Percentiles rank a stretch among this genome's conserved stretches.
phyloP scores from a whole-genome alignment of 345 rosid species.

The Camelina neglecta region DNA sequence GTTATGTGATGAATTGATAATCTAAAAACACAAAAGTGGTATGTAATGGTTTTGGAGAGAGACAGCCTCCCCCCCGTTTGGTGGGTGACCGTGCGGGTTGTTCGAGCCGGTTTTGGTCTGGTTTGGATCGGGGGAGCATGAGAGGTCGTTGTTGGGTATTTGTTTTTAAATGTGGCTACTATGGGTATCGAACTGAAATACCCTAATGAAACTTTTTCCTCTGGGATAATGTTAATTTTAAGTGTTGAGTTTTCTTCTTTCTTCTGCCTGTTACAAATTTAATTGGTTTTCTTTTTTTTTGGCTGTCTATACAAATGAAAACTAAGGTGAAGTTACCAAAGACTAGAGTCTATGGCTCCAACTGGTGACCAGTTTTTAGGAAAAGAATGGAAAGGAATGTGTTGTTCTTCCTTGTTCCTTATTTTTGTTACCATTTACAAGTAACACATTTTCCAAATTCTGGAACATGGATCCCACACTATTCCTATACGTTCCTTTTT shows the following conservation, averaged over 20 bases:
- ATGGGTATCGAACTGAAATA: slow-evolving; percentile 32
- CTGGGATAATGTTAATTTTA: neutral
- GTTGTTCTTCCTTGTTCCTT: too few species aligned
- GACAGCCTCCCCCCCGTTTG: slow-evolving; percentile 16
- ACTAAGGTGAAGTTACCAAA: neutral
- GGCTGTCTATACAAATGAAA: neutral
- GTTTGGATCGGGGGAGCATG: slow-evolving; percentile 21
- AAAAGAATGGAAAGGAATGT: too few species aligned
- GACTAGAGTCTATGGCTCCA: too few species aligned
- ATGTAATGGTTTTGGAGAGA: slow-evolving; percentile 49
- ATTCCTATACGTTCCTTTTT: too few species aligned
- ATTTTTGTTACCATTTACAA: too few species aligned
- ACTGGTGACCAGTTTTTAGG: too few species aligned
- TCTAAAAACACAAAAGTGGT: slow-evolving; percentile 45
- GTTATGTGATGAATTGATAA: slow-evolving; percentile 63
- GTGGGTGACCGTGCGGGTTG: slow-evolving; percentile 25
- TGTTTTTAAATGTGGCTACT: slow-evolving; percentile 30
- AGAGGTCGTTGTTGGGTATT: slow-evolving; percentile 24
- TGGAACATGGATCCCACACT: too few species aligned
- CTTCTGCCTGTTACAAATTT: neutral
- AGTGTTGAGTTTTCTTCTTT: neutral
- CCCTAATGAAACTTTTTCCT: slow-evolving; percentile 24
- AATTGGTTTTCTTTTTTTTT: neutral
- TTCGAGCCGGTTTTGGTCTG: slow-evolving; percentile 34
- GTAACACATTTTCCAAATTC: too few species aligned